Evolutionary conservation across 441 rosid species (phyloP).

Genomic region (Raphanus hybrid): DNA sequence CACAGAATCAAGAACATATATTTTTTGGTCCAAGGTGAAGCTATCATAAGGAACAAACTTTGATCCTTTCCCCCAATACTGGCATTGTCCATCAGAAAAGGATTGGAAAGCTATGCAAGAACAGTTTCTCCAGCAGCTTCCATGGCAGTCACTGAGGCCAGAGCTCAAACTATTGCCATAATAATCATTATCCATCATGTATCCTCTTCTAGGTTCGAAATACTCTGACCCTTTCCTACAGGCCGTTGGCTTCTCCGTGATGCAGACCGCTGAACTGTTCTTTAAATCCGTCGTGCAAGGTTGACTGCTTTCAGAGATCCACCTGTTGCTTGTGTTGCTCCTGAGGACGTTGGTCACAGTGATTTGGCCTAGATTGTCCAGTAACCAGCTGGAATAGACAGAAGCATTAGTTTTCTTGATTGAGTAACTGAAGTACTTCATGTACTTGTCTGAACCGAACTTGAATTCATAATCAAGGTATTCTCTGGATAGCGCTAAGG

Average conservation of each 20-base stretch:
- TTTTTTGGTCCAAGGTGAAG: conserved; percentile 23
- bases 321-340: background rate
- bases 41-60: conserved; percentile 42
- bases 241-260: conserved; percentile 47
- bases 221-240: conserved; percentile 52
- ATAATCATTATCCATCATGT: conserved; percentile 21
- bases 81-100: conserved; percentile 45
- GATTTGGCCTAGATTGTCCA: conserved; percentile 21
- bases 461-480: conserved; percentile 46
- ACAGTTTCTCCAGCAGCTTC: conserved; percentile 65
- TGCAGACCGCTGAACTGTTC: conserved; percentile 51
- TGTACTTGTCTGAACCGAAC: conserved; percentile 47
- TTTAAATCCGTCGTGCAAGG: conserved; percentile 27
- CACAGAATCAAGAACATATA: conserved; percentile 41
- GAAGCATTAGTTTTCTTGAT: conserved; percentile 35
- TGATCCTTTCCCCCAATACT: conserved; percentile 50
- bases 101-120: conserved; percentile 52
- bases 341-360: conserved; percentile 42
- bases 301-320: background rate
- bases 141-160: conserved; percentile 57
- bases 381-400: background rate
- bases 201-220: conserved; percentile 55
- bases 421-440: conserved; percentile 56
- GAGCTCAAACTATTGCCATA: conserved; percentile 36
- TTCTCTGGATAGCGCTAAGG: conserved; percentile 43